Conservation (phyloP, 2,329 filamentous ascomycete genomes). For the Aspergillus fumigatiaffinis region DNA sequence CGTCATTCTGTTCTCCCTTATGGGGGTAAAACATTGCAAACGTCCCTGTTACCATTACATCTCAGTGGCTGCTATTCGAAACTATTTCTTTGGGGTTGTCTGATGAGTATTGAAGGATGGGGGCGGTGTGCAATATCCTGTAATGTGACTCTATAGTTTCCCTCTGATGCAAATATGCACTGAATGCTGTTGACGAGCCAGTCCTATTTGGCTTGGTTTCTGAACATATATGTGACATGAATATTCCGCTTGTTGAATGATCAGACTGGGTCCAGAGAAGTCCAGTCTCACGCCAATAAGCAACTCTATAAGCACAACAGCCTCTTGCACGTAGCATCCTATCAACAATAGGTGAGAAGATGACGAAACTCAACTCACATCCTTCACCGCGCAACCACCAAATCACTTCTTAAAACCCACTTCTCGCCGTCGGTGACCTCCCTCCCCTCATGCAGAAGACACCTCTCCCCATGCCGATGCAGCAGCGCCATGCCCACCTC, state of each 20-base stretch:
- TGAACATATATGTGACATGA: not conserved
- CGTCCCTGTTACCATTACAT: not conserved
- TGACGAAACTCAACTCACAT: not conserved
- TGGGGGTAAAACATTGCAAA: not conserved
- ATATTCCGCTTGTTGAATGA: not conserved
- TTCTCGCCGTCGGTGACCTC: slow-evolving; percentile 80
- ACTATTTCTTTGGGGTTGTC: not conserved
- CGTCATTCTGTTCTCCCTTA: not conserved
- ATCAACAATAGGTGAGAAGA: not conserved
- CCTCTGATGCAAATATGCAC: not conserved
- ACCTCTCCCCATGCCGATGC: slow-evolving; percentile 85
- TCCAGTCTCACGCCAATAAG: not conserved
- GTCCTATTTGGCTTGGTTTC: not conserved
- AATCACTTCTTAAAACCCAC: slow-evolving; percentile 83
- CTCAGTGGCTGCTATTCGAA: not conserved
- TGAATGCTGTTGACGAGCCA: not conserved
- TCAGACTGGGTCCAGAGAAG: not conserved
- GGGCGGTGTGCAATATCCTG: not conserved
- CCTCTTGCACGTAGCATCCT: not conserved
- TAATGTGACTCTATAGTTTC: not conserved
- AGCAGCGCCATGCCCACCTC: slow-evolving; percentile 83
- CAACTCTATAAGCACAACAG: not conserved
- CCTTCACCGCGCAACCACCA: slow-evolving; percentile 46
- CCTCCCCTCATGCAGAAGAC: slow-evolving; percentile 81
- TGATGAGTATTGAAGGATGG: not conserved